Base-by-base conservation (phyloP, 2,329 filamentous ascomycete species). In the Diaporthe citri region DNA sequence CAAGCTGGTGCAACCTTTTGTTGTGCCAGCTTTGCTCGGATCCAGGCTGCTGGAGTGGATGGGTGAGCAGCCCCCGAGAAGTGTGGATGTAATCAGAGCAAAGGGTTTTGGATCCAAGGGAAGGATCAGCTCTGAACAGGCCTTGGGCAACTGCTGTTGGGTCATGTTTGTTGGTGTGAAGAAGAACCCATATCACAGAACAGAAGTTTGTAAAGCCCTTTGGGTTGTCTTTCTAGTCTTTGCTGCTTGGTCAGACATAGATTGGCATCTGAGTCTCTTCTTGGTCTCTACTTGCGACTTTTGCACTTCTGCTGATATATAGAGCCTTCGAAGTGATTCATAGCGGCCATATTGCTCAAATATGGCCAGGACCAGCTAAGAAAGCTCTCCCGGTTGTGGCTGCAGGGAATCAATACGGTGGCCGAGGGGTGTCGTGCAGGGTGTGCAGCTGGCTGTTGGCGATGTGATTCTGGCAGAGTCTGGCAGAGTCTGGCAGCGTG, bases 1-100 rank as follows among this genome's bases (percentile, higher is more conserved):
- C 66, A 77, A 17, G 79, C 79, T 17, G 64, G 64, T 9, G 56
- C 72, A n/a, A 48, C 48, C 2, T 74, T 74, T 25, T 77, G 76
- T 28, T 76, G 76, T 59, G 74, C 70, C 25, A 55, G 64, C n/a
- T 56, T 75, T n/a, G 25, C 70, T 46, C 52, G 60, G n/a, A 55
- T 75, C 39, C 51, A 60, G 46, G 55, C 52, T 25, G 69, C 69
- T 1, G 10, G 17, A 12, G 31, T 46, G 51, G n/a, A 4, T 2
- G 7, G 8, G 4, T 56, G 51, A 57, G 9, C 17, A 34, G 17
- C n/a, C 34, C 22, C 1, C 1, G 25, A 46, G 39, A 39, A 13
- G 36, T 28, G 17, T 28, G 59, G 41, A 28, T 9, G 28, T 10
- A 4, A 10, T n/a, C 25, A 22, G 13, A 36, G 25, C 17, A 4